phyloP scores from a whole-genome alignment of 345 rosid genomes.

The Pseudoturritis turrita region DNA sequence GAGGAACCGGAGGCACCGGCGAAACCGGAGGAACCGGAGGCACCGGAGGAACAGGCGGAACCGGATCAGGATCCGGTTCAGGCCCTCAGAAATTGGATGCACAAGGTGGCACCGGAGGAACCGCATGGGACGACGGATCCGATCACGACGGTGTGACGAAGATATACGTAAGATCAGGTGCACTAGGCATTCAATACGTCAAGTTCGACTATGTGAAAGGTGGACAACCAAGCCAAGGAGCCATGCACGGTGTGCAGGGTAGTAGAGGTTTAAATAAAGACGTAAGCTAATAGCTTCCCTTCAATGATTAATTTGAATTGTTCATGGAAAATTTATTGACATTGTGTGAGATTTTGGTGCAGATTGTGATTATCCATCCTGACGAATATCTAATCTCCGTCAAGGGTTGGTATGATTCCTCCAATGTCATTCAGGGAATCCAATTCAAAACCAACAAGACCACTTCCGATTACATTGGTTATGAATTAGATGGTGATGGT shows the following conservation, averaged over 20 bases:
- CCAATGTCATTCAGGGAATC: slow-evolving; percentile 12
- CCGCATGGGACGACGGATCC: slow-evolving; percentile 27
- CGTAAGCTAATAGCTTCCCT: background rate
- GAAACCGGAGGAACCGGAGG: background rate
- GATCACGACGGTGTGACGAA: slow-evolving; percentile 22
- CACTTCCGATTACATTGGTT: background rate
- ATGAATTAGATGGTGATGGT: background rate
- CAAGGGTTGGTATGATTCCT: slow-evolving; percentile 15
- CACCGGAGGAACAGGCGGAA: background rate
- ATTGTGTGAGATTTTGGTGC: background rate
- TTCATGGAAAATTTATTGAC: background rate
- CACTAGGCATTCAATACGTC: background rate
- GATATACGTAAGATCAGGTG: background rate
- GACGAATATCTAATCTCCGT: slow-evolving; percentile 13
- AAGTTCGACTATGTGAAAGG: slow-evolving; percentile 20
- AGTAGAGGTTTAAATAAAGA: background rate
- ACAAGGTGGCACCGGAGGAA: slow-evolving; percentile 25
- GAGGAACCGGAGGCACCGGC: background rate
- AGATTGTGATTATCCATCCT: slow-evolving; percentile 18
- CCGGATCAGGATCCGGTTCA: background rate
- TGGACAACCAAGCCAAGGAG: slow-evolving; percentile 1
- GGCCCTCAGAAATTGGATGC: slow-evolving; percentile 3
- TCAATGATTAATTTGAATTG: no score
- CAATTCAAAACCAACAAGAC: slow-evolving; percentile 13
- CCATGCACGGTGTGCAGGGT: background rate